Conservation (phyloP, 2,329 filamentous ascomycete genomes). For the Pseudogymnoascus sp. region DNA sequence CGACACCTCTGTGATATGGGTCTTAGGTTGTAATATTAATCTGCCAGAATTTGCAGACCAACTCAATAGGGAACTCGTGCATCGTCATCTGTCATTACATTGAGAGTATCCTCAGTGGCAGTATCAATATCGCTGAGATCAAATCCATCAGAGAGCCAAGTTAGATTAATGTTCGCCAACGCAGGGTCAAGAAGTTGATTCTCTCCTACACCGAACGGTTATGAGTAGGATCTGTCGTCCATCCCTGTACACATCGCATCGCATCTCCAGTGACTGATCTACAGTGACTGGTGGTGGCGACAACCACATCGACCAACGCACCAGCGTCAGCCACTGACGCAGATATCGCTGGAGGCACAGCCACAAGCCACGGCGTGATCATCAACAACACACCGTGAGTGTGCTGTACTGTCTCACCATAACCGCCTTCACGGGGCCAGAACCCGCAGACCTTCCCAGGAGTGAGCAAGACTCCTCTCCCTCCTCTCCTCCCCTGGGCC, state of each 20-base stretch:
- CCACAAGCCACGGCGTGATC: neutral
- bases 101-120: too few relatives aligned
- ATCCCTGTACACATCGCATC: neutral
- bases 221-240: too few relatives aligned
- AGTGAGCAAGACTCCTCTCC: neutral
- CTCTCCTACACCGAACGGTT: too few relatives aligned
- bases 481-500: neutral
- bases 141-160: too few relatives aligned
- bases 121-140: too few relatives aligned
- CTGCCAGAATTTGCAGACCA: too few relatives aligned
- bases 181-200: too few relatives aligned
- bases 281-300: neutral
- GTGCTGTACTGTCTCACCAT: neutral
- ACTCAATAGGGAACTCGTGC: too few relatives aligned
- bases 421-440: neutral
- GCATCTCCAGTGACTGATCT: neutral
- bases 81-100: too few relatives aligned
- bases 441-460: neutral
- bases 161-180: too few relatives aligned
- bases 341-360: neutral
- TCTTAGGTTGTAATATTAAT: too few relatives aligned
- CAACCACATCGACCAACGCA: neutral
- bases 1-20: too few relatives aligned
- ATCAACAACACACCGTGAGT: neutral
- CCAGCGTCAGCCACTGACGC: neutral